These are phyloP conservation scores for Pseudogymnoascus sp. DNA, from an alignment of 2,329 filamentous ascomycete species.

Conservation along the genomic window DNA sequence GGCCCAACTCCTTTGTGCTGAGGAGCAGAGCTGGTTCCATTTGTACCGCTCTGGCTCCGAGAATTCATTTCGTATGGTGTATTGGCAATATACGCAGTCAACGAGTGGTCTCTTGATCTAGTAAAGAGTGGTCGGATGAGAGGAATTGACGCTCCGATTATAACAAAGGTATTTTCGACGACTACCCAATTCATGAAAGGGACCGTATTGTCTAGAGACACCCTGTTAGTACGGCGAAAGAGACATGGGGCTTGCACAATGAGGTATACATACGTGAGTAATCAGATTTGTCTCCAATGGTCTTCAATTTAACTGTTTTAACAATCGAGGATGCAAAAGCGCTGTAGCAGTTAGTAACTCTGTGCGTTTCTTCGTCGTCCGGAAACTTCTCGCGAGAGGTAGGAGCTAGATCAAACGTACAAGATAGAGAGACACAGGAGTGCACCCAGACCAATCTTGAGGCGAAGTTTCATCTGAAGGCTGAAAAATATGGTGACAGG, in stretches of 20 bases:
- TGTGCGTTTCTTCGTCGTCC: not conserved
- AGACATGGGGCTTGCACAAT: not conserved
- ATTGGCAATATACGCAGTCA: not conserved
- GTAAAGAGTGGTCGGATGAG: not conserved
- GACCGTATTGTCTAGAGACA: not conserved
- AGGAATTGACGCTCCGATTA: not conserved
- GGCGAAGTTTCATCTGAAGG: not conserved
- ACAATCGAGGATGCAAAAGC: not conserved
- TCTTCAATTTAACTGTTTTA: not conserved
- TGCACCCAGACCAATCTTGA: not conserved
- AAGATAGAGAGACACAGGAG: not conserved
- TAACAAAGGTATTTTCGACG: not conserved
- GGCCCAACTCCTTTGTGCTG: not conserved
- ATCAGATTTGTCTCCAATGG: not conserved
- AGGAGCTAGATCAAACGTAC: not conserved
- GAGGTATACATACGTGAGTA: not conserved
- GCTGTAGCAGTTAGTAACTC: not conserved
- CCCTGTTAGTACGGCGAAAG: not conserved
- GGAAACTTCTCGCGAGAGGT: not conserved
- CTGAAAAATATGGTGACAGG: not conserved
- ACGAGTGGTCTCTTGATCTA: conserved; percentile 2
- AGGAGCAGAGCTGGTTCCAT: conserved; percentile 7
- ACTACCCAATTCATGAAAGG: not conserved
- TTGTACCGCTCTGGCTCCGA: not conserved
- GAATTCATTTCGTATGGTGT: not conserved